Percentiles rank a stretch among this genome's conserved stretches.
These are phyloP conservation scores for Sphaerulina musiva DNA, from an alignment of 2,329 filamentous ascomycete species.

Conservation along the genomic window DNA sequence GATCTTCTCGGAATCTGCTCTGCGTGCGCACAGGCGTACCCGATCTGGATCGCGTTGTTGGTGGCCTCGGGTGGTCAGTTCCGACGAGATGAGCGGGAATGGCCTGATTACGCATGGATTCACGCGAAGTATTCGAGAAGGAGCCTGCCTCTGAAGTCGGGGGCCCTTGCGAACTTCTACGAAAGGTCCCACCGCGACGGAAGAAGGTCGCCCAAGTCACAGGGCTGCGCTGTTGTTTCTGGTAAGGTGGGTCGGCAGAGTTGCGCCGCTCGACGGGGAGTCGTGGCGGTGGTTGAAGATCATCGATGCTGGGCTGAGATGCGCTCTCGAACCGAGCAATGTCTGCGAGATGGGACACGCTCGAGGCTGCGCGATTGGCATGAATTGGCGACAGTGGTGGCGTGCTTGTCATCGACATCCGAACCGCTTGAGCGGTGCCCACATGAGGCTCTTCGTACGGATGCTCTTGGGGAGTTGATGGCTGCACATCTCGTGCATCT, in stretches of 20 bases:
- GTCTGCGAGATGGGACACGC: conserved; percentile 16
- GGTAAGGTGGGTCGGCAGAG: conserved; percentile 42
- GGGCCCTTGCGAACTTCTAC: conserved; percentile 40
- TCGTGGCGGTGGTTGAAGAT: conserved; percentile 23
- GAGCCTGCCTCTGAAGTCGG: conserved; percentile 56
- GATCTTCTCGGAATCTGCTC: conserved; percentile 86
- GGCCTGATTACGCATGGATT: conserved; percentile 64
- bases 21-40: conserved; percentile 68
- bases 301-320: conserved; percentile 17
- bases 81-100: conserved; percentile 45
- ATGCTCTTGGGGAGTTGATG: conserved; percentile 21
- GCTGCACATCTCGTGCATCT: conserved; percentile 3
- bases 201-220: conserved; percentile 67
- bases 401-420: conserved; percentile 44
- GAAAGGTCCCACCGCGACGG: conserved; percentile 49
- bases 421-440: conserved; percentile 44
- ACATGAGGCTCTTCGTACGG: conserved; percentile 44
- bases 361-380: conserved; percentile 11
- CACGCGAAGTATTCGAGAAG: conserved; percentile 83
- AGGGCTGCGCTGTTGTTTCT: conserved; percentile 32
- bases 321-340: conserved; percentile 15
- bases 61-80: conserved; percentile 29
- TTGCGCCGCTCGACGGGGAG: conserved; percentile 27
- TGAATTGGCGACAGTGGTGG: conserved; percentile 33
- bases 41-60: conserved; percentile 43